Base-by-base conservation (phyloP, 2,329 filamentous ascomycete species). In the Colletotrichum filicis region DNA sequence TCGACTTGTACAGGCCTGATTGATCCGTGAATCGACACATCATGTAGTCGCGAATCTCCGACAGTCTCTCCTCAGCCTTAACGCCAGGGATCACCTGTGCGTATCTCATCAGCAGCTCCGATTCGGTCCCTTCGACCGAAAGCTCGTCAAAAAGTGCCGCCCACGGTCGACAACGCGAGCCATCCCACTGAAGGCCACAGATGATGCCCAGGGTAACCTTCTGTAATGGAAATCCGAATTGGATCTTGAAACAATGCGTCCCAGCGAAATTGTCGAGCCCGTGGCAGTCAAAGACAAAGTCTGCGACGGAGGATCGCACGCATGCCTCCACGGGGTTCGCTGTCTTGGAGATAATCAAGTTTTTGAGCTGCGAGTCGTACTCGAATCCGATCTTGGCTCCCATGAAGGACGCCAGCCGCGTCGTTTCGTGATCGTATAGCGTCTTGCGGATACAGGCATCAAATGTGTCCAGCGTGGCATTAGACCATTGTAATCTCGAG, bases 141-240 rank as follows among this genome's bases (percentile, higher is more conserved):
- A 56, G 11, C 30, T 24, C 32, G 24, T 55, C 62, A 14, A 55
- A 56, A 24, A 56, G 8, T 19, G 49, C 62, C 3, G 32, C 49
- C 49, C 62, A 56, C 5, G 62, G 49, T 30, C 46, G 35, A 22
- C 37, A 63, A 12, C 24, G 35, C 24, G 37, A 30, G 5, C 60
- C 60, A 49, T 63, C 28, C 60, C 60, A 63, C 42, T 63, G 61
- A 5, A 64, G 16, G 8, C 61, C 49, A 42, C 28, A 64, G 14
- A 55, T 14, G 8, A 64, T 35, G 12, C n/a, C 61, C 11, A 64
- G n/a, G 28, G 19, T 52, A n/a, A 35, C 26, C 8, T 35, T 22
- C 28, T 55, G 28, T 4, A 53, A 8, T 6, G 28, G 26, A n/a
- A 57, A 35, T 57, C 62, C n/a, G 14, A 30, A 42, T n/a, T 19